Conservation (phyloP, 257 asterid species). For the Scutellaria baicalensis region DNA sequence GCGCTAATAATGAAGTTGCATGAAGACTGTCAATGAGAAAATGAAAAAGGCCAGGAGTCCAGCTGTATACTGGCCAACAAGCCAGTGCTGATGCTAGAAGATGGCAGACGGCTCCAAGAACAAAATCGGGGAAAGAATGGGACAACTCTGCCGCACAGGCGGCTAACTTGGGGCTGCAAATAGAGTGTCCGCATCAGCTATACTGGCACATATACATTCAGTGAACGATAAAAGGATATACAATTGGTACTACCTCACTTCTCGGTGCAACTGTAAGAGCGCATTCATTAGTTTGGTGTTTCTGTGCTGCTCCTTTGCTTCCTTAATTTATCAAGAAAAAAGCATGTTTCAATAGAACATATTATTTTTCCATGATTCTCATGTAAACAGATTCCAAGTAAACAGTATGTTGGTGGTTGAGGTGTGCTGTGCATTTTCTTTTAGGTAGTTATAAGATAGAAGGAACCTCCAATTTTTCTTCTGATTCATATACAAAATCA, state of each 20-base stretch:
- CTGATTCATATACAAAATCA: not conserved
- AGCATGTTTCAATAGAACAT: not conserved
- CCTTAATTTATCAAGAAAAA: conserved; percentile 40
- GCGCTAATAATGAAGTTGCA: conserved; percentile 67
- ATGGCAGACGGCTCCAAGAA: conserved; percentile 86
- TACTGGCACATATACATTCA: not conserved
- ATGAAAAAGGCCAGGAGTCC: conserved; percentile 93
- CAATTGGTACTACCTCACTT: conserved; percentile 45
- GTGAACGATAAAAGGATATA: conserved; percentile 13
- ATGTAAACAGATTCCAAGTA: not conserved
- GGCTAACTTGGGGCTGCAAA: conserved; percentile 88
- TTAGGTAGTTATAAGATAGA: not conserved
- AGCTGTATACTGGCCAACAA: conserved; percentile 93
- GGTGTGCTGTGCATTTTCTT: not conserved
- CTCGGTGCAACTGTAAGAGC: conserved; percentile 54
- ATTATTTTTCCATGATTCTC: not conserved
- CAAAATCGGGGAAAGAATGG: conserved; percentile 64
- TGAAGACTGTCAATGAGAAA: conserved; percentile 41
- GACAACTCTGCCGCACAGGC: conserved; percentile 69
- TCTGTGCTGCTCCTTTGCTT: conserved; percentile 88
- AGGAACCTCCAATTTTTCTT: not conserved
- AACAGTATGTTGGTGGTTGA: not conserved
- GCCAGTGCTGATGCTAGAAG: conserved; percentile 89
- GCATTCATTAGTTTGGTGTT: conserved; percentile 78
- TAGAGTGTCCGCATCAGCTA: conserved; percentile 16